phyloP scores from a whole-genome alignment of 2,329 filamentous ascomycete species.

The Aspergillus clavatus region DNA sequence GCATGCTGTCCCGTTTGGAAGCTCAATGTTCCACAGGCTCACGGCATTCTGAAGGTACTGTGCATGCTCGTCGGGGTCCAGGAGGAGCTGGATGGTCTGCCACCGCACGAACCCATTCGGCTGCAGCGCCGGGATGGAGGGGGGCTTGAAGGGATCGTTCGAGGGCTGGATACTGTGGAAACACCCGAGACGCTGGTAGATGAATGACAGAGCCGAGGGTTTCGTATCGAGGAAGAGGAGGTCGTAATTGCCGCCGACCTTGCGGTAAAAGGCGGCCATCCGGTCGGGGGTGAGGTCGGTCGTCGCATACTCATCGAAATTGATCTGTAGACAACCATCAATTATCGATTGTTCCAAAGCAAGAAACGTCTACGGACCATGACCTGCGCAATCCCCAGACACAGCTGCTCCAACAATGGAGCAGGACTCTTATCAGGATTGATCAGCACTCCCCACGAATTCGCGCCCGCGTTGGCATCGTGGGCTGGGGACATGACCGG shows the following conservation, averaged over 20 bases:
- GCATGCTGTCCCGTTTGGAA: constrained; percentile 59
- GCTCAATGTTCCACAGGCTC: constrained; percentile 66
- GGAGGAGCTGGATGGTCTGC: constrained; percentile 84
- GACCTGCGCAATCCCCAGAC: constrained; percentile 63
- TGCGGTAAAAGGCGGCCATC: constrained; percentile 70
- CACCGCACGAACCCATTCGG: constrained; percentile 82
- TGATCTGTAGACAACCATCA: constrained; percentile 19
- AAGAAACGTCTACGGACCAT: constrained; percentile 55
- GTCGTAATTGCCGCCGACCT: constrained; percentile 71
- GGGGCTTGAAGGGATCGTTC: constrained; percentile 63
- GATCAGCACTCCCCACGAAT: constrained; percentile 60
- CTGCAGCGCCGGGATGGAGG: constrained; percentile 77
- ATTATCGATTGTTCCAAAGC: too few species aligned
- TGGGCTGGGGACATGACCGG: constrained; percentile 28
- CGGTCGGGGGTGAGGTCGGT: constrained; percentile 57
- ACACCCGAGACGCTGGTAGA: constrained; percentile 87
- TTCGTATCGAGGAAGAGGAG: constrained; percentile 73
- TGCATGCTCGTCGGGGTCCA: constrained; percentile 84
- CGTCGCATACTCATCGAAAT: constrained; percentile 31
- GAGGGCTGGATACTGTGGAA: constrained; percentile 79
- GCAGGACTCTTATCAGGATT: constrained; percentile 64
- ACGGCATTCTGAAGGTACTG: constrained; percentile 78
- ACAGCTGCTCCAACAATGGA: constrained; percentile 60
- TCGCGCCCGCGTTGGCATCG: constrained; percentile 15
- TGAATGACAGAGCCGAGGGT: constrained; percentile 73